Base-by-base conservation (phyloP, 2,329 filamentous ascomycete species). In the Alternaria sp. region DNA sequence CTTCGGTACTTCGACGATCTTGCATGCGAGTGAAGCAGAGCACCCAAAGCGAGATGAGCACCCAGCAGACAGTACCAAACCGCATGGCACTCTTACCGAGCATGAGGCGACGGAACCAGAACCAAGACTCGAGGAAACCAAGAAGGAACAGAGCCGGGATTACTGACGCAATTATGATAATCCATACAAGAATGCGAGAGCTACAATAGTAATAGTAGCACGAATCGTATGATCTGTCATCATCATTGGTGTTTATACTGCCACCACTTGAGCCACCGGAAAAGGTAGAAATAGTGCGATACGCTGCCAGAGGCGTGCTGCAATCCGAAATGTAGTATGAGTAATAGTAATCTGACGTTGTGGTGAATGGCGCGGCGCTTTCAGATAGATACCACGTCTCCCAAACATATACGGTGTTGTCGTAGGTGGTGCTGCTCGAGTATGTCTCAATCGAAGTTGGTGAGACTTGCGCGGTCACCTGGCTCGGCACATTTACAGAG, bases 31-130 rank as follows among this genome's bases (percentile, higher is more conserved):
- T 75, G 51, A 75, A 74, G 60, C 72, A 75, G 0, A 69, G 46
- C 0, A 76, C 62, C 68, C 66, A 72, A 0, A 76, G 63, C 1
- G 67, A 71, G 29, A 76, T 63, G 23, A 69, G 24, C 13, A 75
- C 55, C 73, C 72, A 76, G 46, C 58, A 73, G 2, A 74, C 52
- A 0, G 73, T 75, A n/a, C 73, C 73, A 36, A 68, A 68, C 5
- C 73, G 68, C 54, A 76, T 63, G 5, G 66, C 67, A 11, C 64
- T 69, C 44, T 69, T 70, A 13, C 73, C 73, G 2, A 66, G 55
- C 73, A 76, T 76, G 13, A 76, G 65, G 21, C 73, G 67, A 13
- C 72, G 71, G 67, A 75, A 76, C 73, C 73, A 76, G 53, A 75
- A 68, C 61, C 63, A 76, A 6, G 63, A 68, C 36, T 76, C 73